Conservation (phyloP, 495 filamentous ascomycete genomes). For the Astrocystis sublimbata region DNA sequence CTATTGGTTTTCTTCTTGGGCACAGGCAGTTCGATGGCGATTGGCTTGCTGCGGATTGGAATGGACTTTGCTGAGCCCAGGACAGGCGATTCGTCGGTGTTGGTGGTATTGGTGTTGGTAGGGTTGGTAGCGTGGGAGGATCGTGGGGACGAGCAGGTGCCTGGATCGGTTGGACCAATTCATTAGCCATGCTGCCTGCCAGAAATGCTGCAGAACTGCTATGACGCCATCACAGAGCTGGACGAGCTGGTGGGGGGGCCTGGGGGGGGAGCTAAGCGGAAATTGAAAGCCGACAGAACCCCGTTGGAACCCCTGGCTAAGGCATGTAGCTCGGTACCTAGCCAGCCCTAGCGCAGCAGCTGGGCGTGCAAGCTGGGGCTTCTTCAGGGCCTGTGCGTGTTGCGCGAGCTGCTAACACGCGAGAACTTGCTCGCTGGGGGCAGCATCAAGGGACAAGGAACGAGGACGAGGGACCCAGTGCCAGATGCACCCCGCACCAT, state of each 20-base stretch:
- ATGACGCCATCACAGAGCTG: constrained; percentile 15
- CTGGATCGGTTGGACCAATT: constrained; percentile 29
- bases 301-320: too few species aligned
- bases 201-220: too few species aligned
- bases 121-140: neutral
- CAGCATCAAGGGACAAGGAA: neutral
- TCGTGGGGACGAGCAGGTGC: constrained; percentile 16
- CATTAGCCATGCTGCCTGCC: constrained; percentile 26
- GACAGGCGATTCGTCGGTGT: constrained; percentile 12
- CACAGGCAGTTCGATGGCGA: constrained; percentile 47
- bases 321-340: neutral
- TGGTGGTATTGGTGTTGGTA: too few species aligned
- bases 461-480: neutral
- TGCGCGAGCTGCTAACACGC: too few species aligned
- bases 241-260: neutral
- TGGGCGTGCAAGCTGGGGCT: too few species aligned
- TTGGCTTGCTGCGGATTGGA: constrained; percentile 40
- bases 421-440: too few species aligned
- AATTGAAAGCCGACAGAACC: neutral
- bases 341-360: neutral
- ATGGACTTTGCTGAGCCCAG: constrained; percentile 21
- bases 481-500: constrained; percentile 15
- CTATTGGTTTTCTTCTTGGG: constrained; percentile 33
- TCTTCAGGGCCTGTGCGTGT: too few species aligned
- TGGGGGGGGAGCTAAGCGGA: constrained; percentile 10